A percentile compares a stretch with the other conserved stretches of the same genome.
phyloP scores from a whole-genome alignment of 2,329 filamentous ascomycete genomes.

The Curvularia spicifera region DNA sequence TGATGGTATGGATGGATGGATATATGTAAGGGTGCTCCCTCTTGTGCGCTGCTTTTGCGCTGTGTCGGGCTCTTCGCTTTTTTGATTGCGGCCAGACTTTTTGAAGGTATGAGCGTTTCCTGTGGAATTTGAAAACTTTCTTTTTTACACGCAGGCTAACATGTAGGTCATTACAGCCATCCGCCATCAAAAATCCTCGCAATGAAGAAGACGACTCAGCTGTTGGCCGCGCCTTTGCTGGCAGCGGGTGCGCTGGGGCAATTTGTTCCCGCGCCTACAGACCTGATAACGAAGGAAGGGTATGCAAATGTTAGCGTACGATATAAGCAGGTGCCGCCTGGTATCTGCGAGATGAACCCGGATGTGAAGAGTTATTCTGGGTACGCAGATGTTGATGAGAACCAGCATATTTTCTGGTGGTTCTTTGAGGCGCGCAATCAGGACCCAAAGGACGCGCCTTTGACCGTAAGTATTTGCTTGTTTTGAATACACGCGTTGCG shows the following conservation, averaged over 20 bases:
- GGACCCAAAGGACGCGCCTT: conserved; percentile 59
- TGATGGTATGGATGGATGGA: not conserved
- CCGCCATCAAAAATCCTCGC: not conserved
- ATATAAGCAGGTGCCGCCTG: conserved; percentile 62
- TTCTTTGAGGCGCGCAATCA: conserved; percentile 62
- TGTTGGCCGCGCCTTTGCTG: conserved; percentile 26
- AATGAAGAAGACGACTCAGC: conserved; percentile 22
- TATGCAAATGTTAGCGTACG: conserved; percentile 60
- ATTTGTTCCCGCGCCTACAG: conserved; percentile 55
- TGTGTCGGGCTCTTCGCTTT: not conserved
- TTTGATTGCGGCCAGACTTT: not conserved
- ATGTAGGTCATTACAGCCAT: not conserved
- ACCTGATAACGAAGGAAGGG: conserved; percentile 54
- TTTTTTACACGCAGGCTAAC: not conserved
- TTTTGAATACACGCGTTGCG: not conserved
- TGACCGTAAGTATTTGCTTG: conserved; percentile 54
- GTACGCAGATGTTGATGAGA: conserved; percentile 60
- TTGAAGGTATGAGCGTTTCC: not conserved
- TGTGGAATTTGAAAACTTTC: no score
- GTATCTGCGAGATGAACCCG: conserved; percentile 64
- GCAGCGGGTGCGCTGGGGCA: conserved; percentile 42
- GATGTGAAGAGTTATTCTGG: conserved; percentile 63
- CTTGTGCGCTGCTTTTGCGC: not conserved
- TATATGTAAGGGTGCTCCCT: not conserved
- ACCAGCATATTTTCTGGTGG: conserved; percentile 63